These are phyloP conservation scores for Orbilia blumenaviensis DNA, from an alignment of 2,329 filamentous ascomycete genomes.

Conservation along the genomic window DNA sequence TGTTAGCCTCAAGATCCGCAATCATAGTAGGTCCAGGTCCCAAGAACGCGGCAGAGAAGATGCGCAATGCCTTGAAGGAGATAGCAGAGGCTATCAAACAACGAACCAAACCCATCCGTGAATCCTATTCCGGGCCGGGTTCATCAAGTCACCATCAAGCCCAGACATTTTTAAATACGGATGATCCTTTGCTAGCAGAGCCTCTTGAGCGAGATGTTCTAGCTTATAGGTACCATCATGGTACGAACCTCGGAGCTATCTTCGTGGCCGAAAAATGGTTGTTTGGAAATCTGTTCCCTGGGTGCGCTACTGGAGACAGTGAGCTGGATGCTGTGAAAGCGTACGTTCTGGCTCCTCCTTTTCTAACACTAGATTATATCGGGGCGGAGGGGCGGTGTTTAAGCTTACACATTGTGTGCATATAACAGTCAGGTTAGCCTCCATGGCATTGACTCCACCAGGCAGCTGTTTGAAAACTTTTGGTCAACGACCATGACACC, in stretches of 20 bases:
- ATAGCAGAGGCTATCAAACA: constrained; percentile 37
- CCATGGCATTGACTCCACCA: constrained; percentile 65
- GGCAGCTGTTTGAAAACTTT: constrained; percentile 66
- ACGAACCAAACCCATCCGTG: constrained; percentile 15
- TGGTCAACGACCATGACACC: constrained; percentile 67
- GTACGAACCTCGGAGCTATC: constrained; percentile 68
- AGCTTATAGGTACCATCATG: constrained; percentile 70
- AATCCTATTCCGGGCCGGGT: background rate
- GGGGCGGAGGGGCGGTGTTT: too few species aligned
- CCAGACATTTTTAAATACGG: constrained; percentile 13
- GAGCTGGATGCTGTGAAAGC: constrained; percentile 66
- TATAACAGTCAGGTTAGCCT: constrained; percentile 61
- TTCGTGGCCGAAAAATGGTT: constrained; percentile 72
- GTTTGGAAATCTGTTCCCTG: constrained; percentile 65
- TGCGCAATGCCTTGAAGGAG: constrained; percentile 45
- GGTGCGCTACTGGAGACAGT: constrained; percentile 61
- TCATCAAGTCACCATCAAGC: background rate
- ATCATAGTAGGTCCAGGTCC: constrained; percentile 19
- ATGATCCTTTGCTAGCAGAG: constrained; percentile 23
- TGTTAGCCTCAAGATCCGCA: background rate
- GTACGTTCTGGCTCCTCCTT: too few species aligned
- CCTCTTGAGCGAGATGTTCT: constrained; percentile 62
- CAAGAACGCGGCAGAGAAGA: constrained; percentile 7
- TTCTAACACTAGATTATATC: too few species aligned
- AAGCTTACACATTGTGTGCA: background rate